phyloP scores from a whole-genome alignment of 2,329 filamentous ascomycete species.

The Alternaria triticina region DNA sequence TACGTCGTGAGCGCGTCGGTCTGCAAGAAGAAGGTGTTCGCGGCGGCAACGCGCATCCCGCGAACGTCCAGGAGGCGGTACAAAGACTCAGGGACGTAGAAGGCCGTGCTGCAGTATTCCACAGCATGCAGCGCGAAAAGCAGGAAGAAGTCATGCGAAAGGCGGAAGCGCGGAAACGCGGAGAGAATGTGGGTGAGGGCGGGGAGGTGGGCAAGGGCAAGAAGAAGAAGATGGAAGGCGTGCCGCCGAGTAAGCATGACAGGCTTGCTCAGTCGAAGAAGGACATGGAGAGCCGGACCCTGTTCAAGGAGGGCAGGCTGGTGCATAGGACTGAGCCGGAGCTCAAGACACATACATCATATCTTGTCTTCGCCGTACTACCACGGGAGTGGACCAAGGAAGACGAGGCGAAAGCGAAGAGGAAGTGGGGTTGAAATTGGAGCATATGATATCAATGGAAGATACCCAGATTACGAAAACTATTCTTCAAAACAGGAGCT shows the following conservation, averaged over 20 bases:
- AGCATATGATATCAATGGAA: not conserved
- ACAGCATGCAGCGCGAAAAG: constrained; percentile 53
- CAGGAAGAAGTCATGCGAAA: constrained; percentile 53
- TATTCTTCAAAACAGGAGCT: not conserved
- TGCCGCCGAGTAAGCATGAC: constrained; percentile 41
- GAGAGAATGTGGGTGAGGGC: constrained; percentile 29
- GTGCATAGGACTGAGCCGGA: constrained; percentile 85
- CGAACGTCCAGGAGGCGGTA: constrained; percentile 80
- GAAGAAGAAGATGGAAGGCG: constrained; percentile 26
- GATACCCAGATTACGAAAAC: not conserved
- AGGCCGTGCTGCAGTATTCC: constrained; percentile 69
- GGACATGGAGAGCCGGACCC: constrained; percentile 39
- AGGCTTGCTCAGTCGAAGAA: constrained; percentile 35
- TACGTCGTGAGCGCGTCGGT: constrained; percentile 81
- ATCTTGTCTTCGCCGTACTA: constrained; percentile 89
- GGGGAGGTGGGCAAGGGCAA: constrained; percentile 23
- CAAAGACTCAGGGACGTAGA: constrained; percentile 76
- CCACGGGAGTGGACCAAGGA: constrained; percentile 85
- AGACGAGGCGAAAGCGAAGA: constrained; percentile 73
- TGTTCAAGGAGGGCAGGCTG: constrained; percentile 77
- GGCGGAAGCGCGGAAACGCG: constrained; percentile 44
- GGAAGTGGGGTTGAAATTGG: constrained; percentile 35
- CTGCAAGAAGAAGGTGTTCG: constrained; percentile 70
- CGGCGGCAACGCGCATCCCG: constrained; percentile 72
- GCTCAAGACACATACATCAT: constrained; percentile 95